phyloP scores from a whole-genome alignment of 495 filamentous ascomycete species.

The Podospora australis region DNA sequence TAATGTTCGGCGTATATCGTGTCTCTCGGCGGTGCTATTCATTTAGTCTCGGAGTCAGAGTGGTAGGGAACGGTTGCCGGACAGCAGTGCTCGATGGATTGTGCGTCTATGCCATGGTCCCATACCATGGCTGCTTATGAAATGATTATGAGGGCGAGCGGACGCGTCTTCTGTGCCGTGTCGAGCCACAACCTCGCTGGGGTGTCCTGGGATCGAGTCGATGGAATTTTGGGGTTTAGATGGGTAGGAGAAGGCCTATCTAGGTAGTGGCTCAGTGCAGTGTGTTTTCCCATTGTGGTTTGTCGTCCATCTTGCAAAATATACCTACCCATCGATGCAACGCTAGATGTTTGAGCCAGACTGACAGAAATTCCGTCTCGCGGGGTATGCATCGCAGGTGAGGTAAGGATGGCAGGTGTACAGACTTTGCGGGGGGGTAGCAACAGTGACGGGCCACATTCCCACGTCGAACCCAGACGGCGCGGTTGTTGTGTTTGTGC shows the following conservation, averaged over 20 bases:
- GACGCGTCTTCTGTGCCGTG: conserved; percentile 22
- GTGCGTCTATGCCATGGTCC: not conserved
- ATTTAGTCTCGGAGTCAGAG: conserved; percentile 5
- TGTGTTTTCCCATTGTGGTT: no score
- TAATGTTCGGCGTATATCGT: conserved; percentile 13
- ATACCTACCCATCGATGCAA: conserved; percentile 13
- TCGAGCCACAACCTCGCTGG: conserved; percentile 5
- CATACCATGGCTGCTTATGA: conserved; percentile 21
- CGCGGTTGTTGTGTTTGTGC: not conserved
- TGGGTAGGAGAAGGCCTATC: no score
- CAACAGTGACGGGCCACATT: no score
- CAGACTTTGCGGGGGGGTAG: conserved; percentile 1
- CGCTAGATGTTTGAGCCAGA: conserved; percentile 17
- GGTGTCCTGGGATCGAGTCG: no score
- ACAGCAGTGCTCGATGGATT: no score
- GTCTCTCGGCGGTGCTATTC: conserved; percentile 8
- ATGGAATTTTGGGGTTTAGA: no score
- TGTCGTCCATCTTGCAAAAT: no score
- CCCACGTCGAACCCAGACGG: no score
- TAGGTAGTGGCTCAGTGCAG: no score
- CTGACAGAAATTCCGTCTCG: conserved; percentile 16
- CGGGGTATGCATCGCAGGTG: conserved; percentile 17
- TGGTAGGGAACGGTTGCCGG: no score
- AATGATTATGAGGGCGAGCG: conserved; percentile 25
- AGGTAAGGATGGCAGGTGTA: conserved; percentile 5